Conservation (phyloP, 148 eudicot species). For the Heliosperma pusillum region DNA sequence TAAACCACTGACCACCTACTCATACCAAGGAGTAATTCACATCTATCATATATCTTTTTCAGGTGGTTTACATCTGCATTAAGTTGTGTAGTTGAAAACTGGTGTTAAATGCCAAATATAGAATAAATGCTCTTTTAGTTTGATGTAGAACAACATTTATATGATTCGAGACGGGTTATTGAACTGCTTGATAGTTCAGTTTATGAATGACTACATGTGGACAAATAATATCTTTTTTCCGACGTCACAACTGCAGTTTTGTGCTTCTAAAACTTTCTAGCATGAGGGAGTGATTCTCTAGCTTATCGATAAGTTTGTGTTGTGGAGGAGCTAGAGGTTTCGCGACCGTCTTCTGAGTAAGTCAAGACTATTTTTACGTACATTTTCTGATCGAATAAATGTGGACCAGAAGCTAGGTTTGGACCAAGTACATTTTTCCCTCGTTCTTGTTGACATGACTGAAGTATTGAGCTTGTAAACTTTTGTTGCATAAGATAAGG, state of each 20-base stretch:
- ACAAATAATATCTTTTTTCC: background rate
- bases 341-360: no score
- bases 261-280: background rate
- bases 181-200: conserved; percentile 3
- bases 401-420: no score
- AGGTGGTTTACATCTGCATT: conserved; percentile 12
- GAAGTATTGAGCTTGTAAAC: no score
- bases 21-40: background rate
- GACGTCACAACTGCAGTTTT: conserved; percentile 8
- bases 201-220: conserved; percentile 18
- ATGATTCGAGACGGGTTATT: background rate
- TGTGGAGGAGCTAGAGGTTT: background rate
- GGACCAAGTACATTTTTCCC: no score
- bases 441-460: background rate
- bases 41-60: background rate
- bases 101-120: background rate
- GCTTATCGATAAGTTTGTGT: background rate
- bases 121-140: conserved; percentile 10
- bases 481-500: no score
- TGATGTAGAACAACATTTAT: background rate
- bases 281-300: background rate
- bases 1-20: background rate
- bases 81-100: conserved; percentile 16
- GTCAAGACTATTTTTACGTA: background rate
- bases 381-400: background rate